Conservation (phyloP, 495 filamentous ascomycete species). For the Evernia prunastri region DNA sequence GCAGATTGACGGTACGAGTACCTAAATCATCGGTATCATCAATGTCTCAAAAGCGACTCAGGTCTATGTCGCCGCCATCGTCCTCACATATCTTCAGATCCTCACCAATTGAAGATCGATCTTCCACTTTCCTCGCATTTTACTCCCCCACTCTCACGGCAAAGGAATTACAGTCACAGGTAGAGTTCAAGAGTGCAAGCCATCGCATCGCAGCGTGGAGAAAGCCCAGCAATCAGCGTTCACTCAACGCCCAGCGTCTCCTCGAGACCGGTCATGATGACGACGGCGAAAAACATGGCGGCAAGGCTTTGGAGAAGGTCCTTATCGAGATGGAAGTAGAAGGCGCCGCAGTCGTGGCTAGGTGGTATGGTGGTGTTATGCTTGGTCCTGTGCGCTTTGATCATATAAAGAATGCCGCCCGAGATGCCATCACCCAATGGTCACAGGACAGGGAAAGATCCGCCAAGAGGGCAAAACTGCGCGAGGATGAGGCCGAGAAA, state of each 20-base stretch:
- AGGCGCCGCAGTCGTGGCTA: slow-evolving; percentile 39
- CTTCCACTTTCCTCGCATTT: slow-evolving; percentile 37
- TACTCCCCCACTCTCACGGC: slow-evolving; percentile 35
- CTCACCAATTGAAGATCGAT: slow-evolving; percentile 33
- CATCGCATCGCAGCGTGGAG: slow-evolving; percentile 42
- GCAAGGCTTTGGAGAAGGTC: slow-evolving; percentile 34
- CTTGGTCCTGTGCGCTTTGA: slow-evolving; percentile 41
- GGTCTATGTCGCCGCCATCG: neutral
- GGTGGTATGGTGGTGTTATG: slow-evolving; percentile 43
- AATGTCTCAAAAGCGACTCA: slow-evolving; percentile 11
- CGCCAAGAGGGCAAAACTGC: slow-evolving; percentile 9
- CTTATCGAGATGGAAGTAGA: slow-evolving; percentile 31
- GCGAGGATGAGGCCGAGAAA: slow-evolving; percentile 23
- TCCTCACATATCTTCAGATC: slow-evolving; percentile 29
- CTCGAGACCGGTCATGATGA: slow-evolving; percentile 38
- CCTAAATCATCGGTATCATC: neutral
- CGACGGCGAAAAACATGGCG: slow-evolving; percentile 41
- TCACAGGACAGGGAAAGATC: neutral
- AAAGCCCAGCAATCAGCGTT: slow-evolving; percentile 23
- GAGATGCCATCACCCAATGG: slow-evolving; percentile 33
- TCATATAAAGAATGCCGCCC: slow-evolving; percentile 37
- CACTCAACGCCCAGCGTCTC: slow-evolving; percentile 13
- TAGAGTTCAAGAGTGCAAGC: slow-evolving; percentile 32
- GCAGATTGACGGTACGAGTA: too few relatives aligned
- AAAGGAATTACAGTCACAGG: slow-evolving; percentile 30